Conservation (phyloP, 2,329 filamentous ascomycete species). For the Colletotrichum kahawae region DNA sequence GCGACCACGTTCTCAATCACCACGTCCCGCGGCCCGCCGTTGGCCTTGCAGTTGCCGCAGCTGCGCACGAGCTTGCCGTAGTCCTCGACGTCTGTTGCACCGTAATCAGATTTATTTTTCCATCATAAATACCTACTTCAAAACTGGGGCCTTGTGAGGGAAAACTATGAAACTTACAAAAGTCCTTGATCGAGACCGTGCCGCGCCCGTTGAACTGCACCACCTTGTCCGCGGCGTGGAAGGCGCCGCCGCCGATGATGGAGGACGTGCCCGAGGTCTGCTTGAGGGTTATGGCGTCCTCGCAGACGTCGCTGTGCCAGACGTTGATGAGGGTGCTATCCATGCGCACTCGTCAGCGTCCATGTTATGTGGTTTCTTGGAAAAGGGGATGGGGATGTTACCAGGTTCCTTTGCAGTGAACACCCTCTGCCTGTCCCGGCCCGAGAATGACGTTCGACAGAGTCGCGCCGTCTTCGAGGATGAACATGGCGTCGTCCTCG, state of each 20-base stretch:
- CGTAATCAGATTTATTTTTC: too few species aligned
- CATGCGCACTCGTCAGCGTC: not conserved
- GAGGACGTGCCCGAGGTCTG: not conserved
- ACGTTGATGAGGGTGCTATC: conserved; percentile 38
- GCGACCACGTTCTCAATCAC: conserved; percentile 40
- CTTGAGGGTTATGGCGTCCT: conserved; percentile 49
- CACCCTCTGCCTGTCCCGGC: conserved; percentile 51
- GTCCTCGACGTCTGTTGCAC: conserved; percentile 33
- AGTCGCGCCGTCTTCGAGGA: conserved; percentile 53
- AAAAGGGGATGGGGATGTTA: not conserved
- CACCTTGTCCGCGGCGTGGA: conserved; percentile 41
- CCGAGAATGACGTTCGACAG: conserved; percentile 60
- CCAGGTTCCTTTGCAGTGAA: conserved; percentile 55
- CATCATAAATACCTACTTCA: too few species aligned
- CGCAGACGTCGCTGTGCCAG: conserved; percentile 49
- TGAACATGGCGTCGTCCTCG: conserved; percentile 49
- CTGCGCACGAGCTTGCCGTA: conserved; percentile 55
- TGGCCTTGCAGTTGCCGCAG: conserved; percentile 49
- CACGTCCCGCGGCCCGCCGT: conserved; percentile 29
- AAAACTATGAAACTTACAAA: conserved; percentile 23
- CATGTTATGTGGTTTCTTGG: not conserved
- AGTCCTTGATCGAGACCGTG: conserved; percentile 42
- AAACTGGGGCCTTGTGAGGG: too few species aligned
- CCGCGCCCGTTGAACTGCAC: conserved; percentile 47
- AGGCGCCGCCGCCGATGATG: conserved; percentile 37